These are phyloP conservation scores for Apiospora sp. DNA, from an alignment of 2,329 filamentous ascomycete genomes.

Conservation along the genomic window DNA sequence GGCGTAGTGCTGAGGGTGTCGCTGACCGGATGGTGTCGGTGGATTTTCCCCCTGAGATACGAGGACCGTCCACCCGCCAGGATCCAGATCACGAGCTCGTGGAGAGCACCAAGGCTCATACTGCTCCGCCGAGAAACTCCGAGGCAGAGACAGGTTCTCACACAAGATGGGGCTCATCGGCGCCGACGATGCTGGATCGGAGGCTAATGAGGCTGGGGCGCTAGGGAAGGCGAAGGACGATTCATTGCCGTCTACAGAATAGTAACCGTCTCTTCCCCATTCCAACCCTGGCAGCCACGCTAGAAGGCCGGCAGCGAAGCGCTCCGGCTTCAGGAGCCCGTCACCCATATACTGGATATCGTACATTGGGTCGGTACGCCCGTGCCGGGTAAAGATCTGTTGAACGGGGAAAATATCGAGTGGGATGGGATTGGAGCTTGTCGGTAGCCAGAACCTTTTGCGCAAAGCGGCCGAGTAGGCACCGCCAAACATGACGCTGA, in stretches of 20 bases:
- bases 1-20: slow-evolving; percentile 25
- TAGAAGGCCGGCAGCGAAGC: slow-evolving; percentile 29
- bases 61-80: slow-evolving; percentile 27
- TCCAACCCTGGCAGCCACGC: slow-evolving; percentile 26
- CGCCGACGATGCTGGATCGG: slow-evolving; percentile 21
- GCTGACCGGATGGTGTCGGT: not conserved
- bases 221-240: slow-evolving; percentile 29
- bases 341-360: slow-evolving; percentile 27
- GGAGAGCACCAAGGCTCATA: not conserved
- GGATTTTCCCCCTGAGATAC: slow-evolving; percentile 22
- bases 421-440: slow-evolving; percentile 12
- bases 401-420: slow-evolving; percentile 28
- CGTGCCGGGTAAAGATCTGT: slow-evolving; percentile 28
- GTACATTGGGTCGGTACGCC: not conserved
- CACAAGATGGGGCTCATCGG: slow-evolving; percentile 29
- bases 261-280: not conserved
- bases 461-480: slow-evolving; percentile 31
- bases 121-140: not conserved
- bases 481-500: slow-evolving; percentile 26
- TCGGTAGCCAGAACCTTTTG: slow-evolving; percentile 28
- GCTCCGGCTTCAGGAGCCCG: slow-evolving; percentile 30
- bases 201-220: slow-evolving; percentile 24
- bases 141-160: slow-evolving; percentile 28
- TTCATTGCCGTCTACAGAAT: not conserved
- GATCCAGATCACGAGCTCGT: slow-evolving; percentile 27